These are phyloP conservation scores for Blechomonas ayalai DNA, from an alignment of 208 protist genomes.

Conservation along the genomic window DNA sequence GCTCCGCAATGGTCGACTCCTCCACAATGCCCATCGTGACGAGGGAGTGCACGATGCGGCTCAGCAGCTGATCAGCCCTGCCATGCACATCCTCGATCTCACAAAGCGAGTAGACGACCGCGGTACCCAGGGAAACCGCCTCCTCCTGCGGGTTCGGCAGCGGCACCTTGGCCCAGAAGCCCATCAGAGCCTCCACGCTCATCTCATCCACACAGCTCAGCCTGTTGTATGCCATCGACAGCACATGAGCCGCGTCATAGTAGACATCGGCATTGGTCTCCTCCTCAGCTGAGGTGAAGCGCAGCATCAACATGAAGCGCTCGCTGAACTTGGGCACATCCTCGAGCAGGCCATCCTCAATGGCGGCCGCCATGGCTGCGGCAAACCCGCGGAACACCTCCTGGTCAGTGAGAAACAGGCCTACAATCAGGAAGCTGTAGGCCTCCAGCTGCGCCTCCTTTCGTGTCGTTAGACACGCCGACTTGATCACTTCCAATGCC, in stretches of 20 bases:
- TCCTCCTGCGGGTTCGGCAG: conserved; percentile 28
- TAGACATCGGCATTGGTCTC: conserved; percentile 65
- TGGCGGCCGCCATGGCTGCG: conserved; percentile 44
- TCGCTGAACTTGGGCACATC: conserved; percentile 84
- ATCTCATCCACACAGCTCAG: conserved; percentile 42
- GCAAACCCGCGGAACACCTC: conserved; percentile 76
- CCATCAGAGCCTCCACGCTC: conserved; percentile 59
- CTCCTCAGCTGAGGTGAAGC: conserved; percentile 60
- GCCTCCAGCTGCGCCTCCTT: conserved; percentile 78
- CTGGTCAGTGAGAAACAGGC: conserved; percentile 64
- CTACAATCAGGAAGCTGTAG: conserved; percentile 73
- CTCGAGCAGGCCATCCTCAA: conserved; percentile 76
- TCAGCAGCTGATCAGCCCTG: conserved; percentile 41
- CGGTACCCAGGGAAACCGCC: conserved; percentile 27
- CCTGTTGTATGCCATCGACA: conserved; percentile 61
- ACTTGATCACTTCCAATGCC: conserved; percentile 61
- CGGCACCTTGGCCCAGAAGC: conserved; percentile 64
- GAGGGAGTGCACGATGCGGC: conserved; percentile 59
- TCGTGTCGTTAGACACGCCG: conserved; percentile 78
- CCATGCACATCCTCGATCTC: conserved; percentile 25
- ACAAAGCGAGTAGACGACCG: conserved; percentile 52
- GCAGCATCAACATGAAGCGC: conserved; percentile 81
- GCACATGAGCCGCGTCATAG: conserved; percentile 68
- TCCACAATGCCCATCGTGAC: conserved; percentile 47
- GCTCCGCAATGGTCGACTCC: conserved; percentile 37